Evolutionary conservation across 2,329 filamentous ascomycete genomes (phyloP).

Genomic region (Aphanoascus verrucosus): DNA sequence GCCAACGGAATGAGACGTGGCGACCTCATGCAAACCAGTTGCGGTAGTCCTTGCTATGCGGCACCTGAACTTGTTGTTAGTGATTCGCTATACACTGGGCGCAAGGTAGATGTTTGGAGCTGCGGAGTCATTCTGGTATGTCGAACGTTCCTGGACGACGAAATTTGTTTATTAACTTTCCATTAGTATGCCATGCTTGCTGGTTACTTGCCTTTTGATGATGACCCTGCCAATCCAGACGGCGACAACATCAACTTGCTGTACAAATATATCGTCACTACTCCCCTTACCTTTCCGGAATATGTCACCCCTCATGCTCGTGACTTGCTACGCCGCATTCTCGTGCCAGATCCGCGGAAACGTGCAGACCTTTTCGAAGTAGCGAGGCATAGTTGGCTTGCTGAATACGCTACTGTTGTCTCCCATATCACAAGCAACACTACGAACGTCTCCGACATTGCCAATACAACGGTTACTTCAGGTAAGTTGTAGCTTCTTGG

Average conservation of each 20-base stretch:
- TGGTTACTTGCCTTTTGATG: constrained; percentile 93
- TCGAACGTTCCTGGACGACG: neutral
- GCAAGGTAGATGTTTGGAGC: constrained; percentile 98
- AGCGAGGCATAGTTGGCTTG: constrained; percentile 93
- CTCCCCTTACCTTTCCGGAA: constrained; percentile 93
- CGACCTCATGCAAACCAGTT: constrained; percentile 98
- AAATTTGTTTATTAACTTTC: constrained; percentile 9
- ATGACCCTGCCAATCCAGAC: constrained; percentile 95
- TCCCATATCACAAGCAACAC: constrained; percentile 95
- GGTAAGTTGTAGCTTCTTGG: constrained; percentile 33
- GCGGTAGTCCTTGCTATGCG: constrained; percentile 94
- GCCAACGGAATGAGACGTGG: constrained; percentile 68
- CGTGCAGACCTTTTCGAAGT: constrained; percentile 95
- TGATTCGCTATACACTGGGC: constrained; percentile 90
- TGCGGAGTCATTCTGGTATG: constrained; percentile 95
- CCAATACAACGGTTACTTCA: constrained; percentile 59
- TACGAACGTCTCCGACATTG: constrained; percentile 74
- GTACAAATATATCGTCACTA: constrained; percentile 98
- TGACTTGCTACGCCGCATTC: constrained; percentile 80
- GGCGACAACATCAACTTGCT: constrained; percentile 98
- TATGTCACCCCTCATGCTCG: constrained; percentile 95
- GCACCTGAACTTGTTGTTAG: constrained; percentile 95
- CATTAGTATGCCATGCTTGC: constrained; percentile 93
- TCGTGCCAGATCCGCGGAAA: constrained; percentile 90
- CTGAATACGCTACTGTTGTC: constrained; percentile 92